Conservation (phyloP, 2,329 filamentous ascomycete genomes). For the Fusarium lyarnte region DNA sequence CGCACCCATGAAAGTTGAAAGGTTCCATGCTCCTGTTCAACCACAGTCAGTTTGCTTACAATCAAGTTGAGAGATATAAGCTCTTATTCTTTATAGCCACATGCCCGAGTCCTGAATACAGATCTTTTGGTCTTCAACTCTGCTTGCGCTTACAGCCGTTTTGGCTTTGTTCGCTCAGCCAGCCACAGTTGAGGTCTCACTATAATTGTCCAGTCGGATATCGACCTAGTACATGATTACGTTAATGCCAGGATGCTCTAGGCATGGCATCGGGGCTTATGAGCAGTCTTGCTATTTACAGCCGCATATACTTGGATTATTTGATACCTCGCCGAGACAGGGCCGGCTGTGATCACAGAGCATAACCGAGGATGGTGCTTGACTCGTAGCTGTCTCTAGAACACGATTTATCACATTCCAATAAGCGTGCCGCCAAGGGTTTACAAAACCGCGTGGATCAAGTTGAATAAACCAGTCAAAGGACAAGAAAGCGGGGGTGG, state of each 20-base stretch:
- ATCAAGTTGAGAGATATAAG: no score
- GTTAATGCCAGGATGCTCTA: neutral
- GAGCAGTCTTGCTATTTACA: accelerated
- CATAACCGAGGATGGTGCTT: neutral
- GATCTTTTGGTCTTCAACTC: no score
- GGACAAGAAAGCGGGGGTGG: neutral
- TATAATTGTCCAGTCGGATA: neutral
- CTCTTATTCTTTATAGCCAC: no score
- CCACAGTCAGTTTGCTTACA: no score
- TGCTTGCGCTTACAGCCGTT: no score
- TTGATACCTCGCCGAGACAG: accelerated
- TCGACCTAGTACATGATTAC: accelerated
- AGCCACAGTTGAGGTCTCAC: neutral
- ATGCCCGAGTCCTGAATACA: no score
- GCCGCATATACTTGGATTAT: neutral
- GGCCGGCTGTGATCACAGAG: accelerated
- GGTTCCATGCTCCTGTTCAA: neutral
- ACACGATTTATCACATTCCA: neutral
- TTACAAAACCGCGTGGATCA: accelerated
- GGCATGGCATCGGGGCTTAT: neutral
- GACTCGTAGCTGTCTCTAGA: neutral
- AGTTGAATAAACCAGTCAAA: no score
- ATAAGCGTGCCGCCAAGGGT: accelerated
- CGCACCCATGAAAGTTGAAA: neutral
- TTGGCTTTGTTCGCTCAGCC: neutral